Evolutionary conservation across 1,284 basidiomycete genomes (phyloP), one percentile per base, ranked within the genome.

Genomic region (Cryptococcus sp.): DNA sequence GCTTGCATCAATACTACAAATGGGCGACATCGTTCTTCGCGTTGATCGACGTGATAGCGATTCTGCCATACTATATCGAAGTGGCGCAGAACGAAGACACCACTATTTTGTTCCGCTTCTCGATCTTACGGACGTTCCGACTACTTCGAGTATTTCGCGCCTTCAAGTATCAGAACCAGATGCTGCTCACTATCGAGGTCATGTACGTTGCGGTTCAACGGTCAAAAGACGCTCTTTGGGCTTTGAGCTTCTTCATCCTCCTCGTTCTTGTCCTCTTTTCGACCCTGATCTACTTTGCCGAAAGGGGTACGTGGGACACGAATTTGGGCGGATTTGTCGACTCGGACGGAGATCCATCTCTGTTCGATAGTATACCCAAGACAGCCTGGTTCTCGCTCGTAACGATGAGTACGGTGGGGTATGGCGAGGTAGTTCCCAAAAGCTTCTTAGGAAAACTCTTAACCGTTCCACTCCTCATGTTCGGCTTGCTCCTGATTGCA

Each of bases 171-270:
- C 75, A 78, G 56, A 77, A 75, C 46, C 70, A 75, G 59, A 76
- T 93, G 64, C 82, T 92, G 17, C 79, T 92, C 53, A 93, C 91
- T 0, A 93, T 93, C 58, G 90, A 93, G 80, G 90, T 93, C 65
- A 93, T 93, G 91, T 91, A 88, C 72, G 83, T 93, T 38, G 87
- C 89, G n/a, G 87, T 93, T 43, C 83, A 87, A 53, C 81, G 89
- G 58, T 92, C 89, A 0, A 87, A 90, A 70, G 89, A 94, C 66
- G 91, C 91, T 0, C 81, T 94, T 0, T 82, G 91, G 8, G 91
- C 91, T 0, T 85, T 94, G 40, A 84, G 85, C 2, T 94, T 93
- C 77, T 93, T 94, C 76, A 88, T 93, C n/a, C 75, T 87, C 52
- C 91, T 91, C 84, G 85, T 91, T 0, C 80, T 93, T 39, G 85